Evolutionary conservation across 2,329 filamentous ascomycete species (phyloP).

Genomic region (Lecanicillium sp.): DNA sequence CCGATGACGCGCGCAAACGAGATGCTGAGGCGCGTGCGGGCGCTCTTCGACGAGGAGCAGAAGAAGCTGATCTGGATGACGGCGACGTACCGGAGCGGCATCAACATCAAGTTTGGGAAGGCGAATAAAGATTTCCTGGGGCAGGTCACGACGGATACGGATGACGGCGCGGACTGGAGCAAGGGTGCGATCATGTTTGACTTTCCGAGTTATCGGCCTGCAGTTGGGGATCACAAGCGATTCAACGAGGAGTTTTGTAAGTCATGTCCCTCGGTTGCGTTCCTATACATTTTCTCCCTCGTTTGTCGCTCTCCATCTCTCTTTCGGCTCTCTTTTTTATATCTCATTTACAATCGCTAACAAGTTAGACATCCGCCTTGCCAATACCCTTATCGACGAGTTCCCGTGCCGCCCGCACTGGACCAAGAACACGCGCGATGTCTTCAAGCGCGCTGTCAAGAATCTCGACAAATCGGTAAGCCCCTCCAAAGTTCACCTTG

Average conservation of each 20-base stretch:
- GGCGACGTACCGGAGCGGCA: slow-evolving; percentile 44
- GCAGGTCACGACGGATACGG: slow-evolving; percentile 42
- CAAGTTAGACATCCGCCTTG: background rate
- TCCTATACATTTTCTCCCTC: background rate
- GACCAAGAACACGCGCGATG: slow-evolving; percentile 47
- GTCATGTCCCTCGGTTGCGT: too few relatives aligned
- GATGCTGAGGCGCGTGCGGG: slow-evolving; percentile 42
- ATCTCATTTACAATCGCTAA: background rate
- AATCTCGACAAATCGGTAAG: slow-evolving; percentile 41
- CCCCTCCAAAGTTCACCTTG: background rate
- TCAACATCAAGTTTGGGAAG: slow-evolving; percentile 48
- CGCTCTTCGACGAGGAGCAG: slow-evolving; percentile 42
- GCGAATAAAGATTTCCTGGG: slow-evolving; percentile 43
- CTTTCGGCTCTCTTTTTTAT: background rate
- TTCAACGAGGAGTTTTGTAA: slow-evolving; percentile 47
- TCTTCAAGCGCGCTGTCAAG: slow-evolving; percentile 38
- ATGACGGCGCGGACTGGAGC: slow-evolving; percentile 42
- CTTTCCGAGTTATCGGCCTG: slow-evolving; percentile 43
- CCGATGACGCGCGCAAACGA: slow-evolving; percentile 43
- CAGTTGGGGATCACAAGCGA: slow-evolving; percentile 37
- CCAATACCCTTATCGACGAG: slow-evolving; percentile 36
- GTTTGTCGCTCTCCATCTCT: background rate
- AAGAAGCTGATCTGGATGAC: slow-evolving; percentile 41
- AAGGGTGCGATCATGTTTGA: slow-evolving; percentile 50
- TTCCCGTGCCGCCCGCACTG: slow-evolving; percentile 47